These are phyloP conservation scores for Ascochyta lentis DNA, from an alignment of 2,329 filamentous ascomycete genomes.

Conservation along the genomic window DNA sequence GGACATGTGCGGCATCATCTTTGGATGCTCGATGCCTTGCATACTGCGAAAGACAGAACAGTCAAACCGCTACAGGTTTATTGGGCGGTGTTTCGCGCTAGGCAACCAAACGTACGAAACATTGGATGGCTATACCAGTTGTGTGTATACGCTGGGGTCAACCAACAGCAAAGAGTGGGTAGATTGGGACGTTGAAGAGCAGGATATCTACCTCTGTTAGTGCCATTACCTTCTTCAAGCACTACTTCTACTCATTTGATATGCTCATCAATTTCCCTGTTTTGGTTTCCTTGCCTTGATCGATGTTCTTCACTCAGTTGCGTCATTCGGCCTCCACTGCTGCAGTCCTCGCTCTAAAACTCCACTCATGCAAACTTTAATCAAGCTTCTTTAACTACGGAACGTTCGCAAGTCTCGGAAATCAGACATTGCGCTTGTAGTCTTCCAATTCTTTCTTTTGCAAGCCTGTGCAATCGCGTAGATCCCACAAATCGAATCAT, in stretches of 20 bases:
- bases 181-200: background rate
- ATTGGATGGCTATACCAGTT: background rate
- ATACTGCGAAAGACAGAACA: background rate
- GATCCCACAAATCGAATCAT: too few species aligned
- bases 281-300: too few species aligned
- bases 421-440: too few species aligned
- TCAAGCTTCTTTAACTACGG: too few species aligned
- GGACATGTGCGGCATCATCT: background rate
- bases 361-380: too few species aligned
- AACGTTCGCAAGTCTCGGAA: too few species aligned
- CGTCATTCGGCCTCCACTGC: too few species aligned
- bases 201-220: background rate
- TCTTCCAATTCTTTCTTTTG: too few species aligned
- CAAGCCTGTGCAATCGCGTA: too few species aligned
- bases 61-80: background rate
- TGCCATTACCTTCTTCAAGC: background rate
- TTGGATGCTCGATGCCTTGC: background rate
- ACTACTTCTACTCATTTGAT: background rate
- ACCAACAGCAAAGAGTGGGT: background rate
- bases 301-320: too few species aligned
- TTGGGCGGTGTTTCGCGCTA: background rate
- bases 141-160: background rate
- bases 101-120: background rate
- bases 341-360: too few species aligned
- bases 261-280: too few species aligned